These are phyloP conservation scores for Kwoniella europaea DNA, from an alignment of 768 basidiomycete genomes.

Conservation along the genomic window DNA sequence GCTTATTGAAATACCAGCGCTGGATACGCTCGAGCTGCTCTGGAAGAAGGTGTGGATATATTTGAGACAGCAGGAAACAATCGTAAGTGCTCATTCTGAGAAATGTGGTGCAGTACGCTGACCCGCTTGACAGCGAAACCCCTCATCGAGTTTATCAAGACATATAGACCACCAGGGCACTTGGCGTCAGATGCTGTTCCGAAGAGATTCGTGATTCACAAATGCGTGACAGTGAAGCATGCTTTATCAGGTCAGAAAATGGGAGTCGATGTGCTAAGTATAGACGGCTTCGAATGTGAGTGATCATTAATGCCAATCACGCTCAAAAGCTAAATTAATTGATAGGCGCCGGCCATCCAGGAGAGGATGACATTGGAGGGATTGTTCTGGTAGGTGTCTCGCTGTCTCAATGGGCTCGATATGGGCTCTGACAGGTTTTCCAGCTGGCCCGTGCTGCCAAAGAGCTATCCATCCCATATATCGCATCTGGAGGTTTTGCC, in stretches of 20 bases:
- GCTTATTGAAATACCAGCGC: conserved; percentile 18
- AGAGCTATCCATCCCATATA: conserved; percentile 80
- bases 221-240: conserved; percentile 60
- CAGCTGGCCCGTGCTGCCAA: conserved; percentile 85
- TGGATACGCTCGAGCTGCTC: conserved; percentile 63
- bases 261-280: conserved; percentile 85
- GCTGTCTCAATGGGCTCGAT: conserved; percentile 7
- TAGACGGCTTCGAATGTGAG: conserved; percentile 89
- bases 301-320: not conserved
- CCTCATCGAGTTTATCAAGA: conserved; percentile 79
- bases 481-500: conserved; percentile 89
- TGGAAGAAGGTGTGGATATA: conserved; percentile 84
- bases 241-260: conserved; percentile 65
- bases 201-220: conserved; percentile 71
- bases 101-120: not conserved
- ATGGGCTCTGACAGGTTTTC: not conserved
- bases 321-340: not conserved
- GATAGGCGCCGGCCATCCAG: conserved; percentile 87
- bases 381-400: conserved; percentile 69
- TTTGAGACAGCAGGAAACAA: conserved; percentile 94
- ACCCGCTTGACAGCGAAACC: conserved; percentile 65
- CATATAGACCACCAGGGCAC: conserved; percentile 65
- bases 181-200: not conserved
- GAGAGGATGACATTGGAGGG: conserved; percentile 90
- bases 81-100: conserved; percentile 63